phyloP scores from a whole-genome alignment of 2,329 filamentous ascomycete genomes.

The Monilinia aucupariae region DNA sequence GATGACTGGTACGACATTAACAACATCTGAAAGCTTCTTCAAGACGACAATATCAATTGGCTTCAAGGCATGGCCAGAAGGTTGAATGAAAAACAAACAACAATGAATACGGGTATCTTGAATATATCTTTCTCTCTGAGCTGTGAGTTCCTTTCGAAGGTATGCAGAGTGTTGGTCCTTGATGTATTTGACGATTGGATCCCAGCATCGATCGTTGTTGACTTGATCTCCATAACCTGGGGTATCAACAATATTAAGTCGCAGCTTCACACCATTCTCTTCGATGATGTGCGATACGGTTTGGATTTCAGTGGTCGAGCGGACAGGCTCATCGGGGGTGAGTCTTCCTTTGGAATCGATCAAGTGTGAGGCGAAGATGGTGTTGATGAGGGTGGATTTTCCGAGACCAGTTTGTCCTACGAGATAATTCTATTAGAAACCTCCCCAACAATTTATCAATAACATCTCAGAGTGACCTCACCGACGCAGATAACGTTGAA shows the following conservation, averaged over 20 bases:
- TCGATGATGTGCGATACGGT: constrained; percentile 97
- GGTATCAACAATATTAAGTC: constrained; percentile 98
- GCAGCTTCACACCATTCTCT: constrained; percentile 95
- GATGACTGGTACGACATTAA: constrained; percentile 98
- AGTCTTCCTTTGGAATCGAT: constrained; percentile 98
- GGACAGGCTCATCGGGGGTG: constrained; percentile 84
- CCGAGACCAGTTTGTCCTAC: constrained; percentile 94
- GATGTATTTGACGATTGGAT: constrained; percentile 99
- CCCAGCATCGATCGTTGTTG: constrained; percentile 99
- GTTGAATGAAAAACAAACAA: constrained; percentile 99
- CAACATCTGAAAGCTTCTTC: constrained; percentile 98
- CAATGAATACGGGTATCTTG: constrained; percentile 99
- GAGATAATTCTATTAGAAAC: constrained; percentile 27
- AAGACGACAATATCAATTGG: constrained; percentile 98
- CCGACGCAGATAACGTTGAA: constrained; percentile 99
- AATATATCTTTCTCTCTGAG: constrained; percentile 97
- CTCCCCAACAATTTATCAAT: constrained; percentile 4
- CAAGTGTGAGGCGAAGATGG: constrained; percentile 98
- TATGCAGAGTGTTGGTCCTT: constrained; percentile 99
- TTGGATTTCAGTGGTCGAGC: constrained; percentile 96
- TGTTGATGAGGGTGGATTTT: constrained; percentile 99
- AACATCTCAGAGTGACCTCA: constrained; percentile 48
- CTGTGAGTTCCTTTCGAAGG: constrained; percentile 97
- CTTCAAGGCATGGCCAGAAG: constrained; percentile 95
- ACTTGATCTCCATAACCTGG: constrained; percentile 97